Evolutionary conservation across 176 grass and related monocot genomes (phyloP).

Genomic region (Phoenix roebelenii): DNA sequence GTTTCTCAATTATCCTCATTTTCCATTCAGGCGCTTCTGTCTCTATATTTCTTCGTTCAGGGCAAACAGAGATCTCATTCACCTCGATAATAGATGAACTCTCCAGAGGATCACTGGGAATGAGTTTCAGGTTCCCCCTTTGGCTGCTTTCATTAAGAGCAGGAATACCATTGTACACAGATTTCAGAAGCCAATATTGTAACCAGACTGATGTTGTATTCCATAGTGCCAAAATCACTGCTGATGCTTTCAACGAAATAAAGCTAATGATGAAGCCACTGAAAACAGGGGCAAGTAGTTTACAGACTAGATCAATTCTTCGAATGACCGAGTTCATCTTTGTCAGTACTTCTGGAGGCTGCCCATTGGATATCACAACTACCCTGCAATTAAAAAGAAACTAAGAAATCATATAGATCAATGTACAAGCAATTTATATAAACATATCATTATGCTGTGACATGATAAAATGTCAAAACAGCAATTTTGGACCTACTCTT

Average conservation of each 20-base stretch:
- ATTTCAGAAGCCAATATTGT: constrained; percentile 72
- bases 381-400: constrained; percentile 41
- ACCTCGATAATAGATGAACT: constrained; percentile 12
- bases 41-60: constrained; percentile 3
- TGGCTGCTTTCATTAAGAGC: constrained; percentile 37
- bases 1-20: constrained; percentile 20
- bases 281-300: constrained; percentile 75
- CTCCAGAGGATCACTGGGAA: constrained; percentile 8
- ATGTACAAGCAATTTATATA: too few species aligned
- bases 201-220: constrained; percentile 51
- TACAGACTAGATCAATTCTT: constrained; percentile 85
- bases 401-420: neutral
- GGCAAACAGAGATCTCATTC: constrained; percentile 2
- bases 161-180: constrained; percentile 62
- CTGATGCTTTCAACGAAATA: constrained; percentile 60
- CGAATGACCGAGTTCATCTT: constrained; percentile 79
- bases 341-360: constrained; percentile 40
- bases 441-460: too few species aligned
- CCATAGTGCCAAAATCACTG: constrained; percentile 48
- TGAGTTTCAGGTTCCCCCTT: constrained; percentile 10
- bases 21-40: constrained; percentile 24
- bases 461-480: too few species aligned
- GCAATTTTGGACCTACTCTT: too few species aligned
- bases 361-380: constrained; percentile 56
- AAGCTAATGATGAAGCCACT: constrained; percentile 82